These are phyloP conservation scores for Kodamaea nitidulidarum DNA, from an alignment of 805 yeast species.

Conservation along the genomic window DNA sequence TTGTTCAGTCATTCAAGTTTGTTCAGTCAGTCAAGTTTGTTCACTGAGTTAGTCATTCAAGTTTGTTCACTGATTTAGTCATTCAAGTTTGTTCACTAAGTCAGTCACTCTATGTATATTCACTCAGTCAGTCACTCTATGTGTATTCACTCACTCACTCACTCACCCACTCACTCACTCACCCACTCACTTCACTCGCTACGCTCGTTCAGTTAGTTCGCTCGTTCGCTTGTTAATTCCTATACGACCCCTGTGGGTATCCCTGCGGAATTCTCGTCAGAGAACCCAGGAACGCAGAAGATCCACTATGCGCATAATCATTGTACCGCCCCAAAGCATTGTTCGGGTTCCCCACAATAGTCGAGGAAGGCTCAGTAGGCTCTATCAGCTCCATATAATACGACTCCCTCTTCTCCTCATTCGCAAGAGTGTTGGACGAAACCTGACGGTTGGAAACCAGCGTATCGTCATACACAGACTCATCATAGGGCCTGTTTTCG, in stretches of 20 bases:
- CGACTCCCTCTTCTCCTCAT: constrained; percentile 23
- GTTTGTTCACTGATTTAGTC: too few relatives aligned
- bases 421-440: constrained; percentile 7
- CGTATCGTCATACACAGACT: constrained; percentile 28
- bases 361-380: constrained; percentile 42
- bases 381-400: constrained; percentile 27
- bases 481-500: constrained; percentile 35
- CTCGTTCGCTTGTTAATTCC: too few relatives aligned
- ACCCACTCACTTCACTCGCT: too few relatives aligned
- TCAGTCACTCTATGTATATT: too few relatives aligned
- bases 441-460: constrained; percentile 7
- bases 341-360: constrained; percentile 39
- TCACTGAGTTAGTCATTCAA: too few relatives aligned
- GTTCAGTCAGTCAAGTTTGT: too few relatives aligned
- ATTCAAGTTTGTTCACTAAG: too few relatives aligned
- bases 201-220: too few relatives aligned
- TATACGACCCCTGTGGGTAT: constrained; percentile 12
- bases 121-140: too few relatives aligned
- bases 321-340: constrained; percentile 24
- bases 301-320: constrained; percentile 10
- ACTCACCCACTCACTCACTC: too few relatives aligned
- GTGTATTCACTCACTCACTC: too few relatives aligned
- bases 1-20: too few relatives aligned
- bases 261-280: constrained; percentile 10
- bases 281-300: constrained; percentile 4